These are phyloP conservation scores for Phlebopus sp. DNA, from an alignment of 1,284 basidiomycete species.

Conservation along the genomic window DNA sequence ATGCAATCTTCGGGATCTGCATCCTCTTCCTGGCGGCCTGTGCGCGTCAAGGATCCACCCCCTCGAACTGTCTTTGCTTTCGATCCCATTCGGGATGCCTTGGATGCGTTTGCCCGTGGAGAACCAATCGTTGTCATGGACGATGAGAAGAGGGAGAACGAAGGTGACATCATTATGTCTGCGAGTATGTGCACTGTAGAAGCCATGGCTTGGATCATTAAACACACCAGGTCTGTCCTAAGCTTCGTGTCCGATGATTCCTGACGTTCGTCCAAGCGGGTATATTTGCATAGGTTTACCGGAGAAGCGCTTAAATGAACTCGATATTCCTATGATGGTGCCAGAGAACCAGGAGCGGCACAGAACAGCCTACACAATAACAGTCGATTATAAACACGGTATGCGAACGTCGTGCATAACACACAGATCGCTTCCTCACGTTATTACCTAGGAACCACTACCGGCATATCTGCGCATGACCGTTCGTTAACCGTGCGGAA, in stretches of 20 bases:
- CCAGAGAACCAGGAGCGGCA: constrained; percentile 88
- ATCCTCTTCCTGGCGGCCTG: constrained; percentile 19
- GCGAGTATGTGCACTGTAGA: constrained; percentile 82
- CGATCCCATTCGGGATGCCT: constrained; percentile 77
- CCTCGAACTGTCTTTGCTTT: constrained; percentile 44
- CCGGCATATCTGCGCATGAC: constrained; percentile 97
- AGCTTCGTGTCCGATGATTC: too few relatives aligned
- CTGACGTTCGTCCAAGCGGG: constrained; percentile 56
- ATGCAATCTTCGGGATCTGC: constrained; percentile 4
- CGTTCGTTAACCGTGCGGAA: constrained; percentile 84
- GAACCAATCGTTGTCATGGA: constrained; percentile 97
- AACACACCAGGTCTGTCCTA: constrained; percentile 83
- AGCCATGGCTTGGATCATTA: constrained; percentile 99
- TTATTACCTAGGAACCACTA: constrained; percentile 70
- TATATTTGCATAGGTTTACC: constrained; percentile 93
- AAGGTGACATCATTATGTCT: constrained; percentile 90
- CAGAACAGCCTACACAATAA: constrained; percentile 96
- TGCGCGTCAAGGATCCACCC: constrained; percentile 2
- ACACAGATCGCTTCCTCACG: background rate
- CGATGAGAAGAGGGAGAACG: constrained; percentile 91
- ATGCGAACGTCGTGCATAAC: constrained; percentile 16
- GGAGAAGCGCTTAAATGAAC: constrained; percentile 68
- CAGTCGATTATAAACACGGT: constrained; percentile 91
- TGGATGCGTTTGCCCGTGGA: constrained; percentile 76
- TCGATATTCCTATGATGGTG: constrained; percentile 95